Conservation (phyloP, 805 yeast genomes). For the Kodamaea kaohsiungensis region DNA sequence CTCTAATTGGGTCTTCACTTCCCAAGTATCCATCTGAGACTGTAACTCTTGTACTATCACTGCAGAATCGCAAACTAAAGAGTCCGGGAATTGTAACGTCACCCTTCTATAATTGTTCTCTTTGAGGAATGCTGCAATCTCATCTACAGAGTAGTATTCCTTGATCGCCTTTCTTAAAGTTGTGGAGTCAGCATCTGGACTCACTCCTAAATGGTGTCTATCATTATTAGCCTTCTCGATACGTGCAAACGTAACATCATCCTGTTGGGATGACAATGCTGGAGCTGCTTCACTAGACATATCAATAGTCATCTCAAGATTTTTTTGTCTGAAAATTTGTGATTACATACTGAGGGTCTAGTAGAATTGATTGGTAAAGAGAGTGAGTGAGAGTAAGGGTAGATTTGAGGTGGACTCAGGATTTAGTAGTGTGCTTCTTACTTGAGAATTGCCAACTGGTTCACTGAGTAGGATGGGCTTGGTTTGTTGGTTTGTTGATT, state of each 20-base stretch:
- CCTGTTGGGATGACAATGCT: constrained; percentile 71
- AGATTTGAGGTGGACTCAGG: no score
- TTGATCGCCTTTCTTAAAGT: constrained; percentile 36
- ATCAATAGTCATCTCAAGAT: background rate
- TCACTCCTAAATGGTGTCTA: constrained; percentile 28
- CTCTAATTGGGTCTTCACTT: background rate
- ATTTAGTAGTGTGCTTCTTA: no score
- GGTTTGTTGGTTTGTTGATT: no score
- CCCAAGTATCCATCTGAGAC: constrained; percentile 25
- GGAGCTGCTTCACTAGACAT: constrained; percentile 37
- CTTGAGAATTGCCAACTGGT: no score
- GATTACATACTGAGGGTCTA: background rate
- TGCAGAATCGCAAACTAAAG: constrained; percentile 74
- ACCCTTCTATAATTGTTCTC: constrained; percentile 47
- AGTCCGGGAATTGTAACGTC: constrained; percentile 91
- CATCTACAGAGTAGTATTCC: constrained; percentile 57
- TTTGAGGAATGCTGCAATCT: constrained; percentile 42
- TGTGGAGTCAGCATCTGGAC: constrained; percentile 23
- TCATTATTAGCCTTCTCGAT: constrained; percentile 33
- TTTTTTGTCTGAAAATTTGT: background rate
- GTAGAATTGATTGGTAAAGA: constrained; percentile 1
- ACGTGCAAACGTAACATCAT: constrained; percentile 54
- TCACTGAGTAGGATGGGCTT: no score
- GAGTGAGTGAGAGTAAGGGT: background rate
- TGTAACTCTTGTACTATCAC: constrained; percentile 60